These are phyloP conservation scores for Termitomyces sp. DNA, from an alignment of 768 basidiomycete species.

Conservation along the genomic window DNA sequence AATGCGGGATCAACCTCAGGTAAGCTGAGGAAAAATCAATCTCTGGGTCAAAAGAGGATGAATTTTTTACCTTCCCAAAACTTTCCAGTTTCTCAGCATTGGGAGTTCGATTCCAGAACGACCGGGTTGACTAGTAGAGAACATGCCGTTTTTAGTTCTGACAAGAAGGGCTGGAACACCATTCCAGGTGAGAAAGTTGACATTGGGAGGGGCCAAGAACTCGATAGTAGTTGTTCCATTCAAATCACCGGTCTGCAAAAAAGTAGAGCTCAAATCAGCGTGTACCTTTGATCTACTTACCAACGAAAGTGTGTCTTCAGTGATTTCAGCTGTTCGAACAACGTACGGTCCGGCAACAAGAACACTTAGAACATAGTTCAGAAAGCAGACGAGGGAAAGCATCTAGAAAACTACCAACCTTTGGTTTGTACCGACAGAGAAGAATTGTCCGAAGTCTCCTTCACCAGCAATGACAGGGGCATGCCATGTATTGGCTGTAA, in stretches of 20 bases:
- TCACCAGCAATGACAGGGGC: constrained; percentile 35
- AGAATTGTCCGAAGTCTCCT: constrained; percentile 33
- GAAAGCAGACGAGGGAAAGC: neutral
- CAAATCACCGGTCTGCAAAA: constrained; percentile 38
- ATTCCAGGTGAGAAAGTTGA: constrained; percentile 37
- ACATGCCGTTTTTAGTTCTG: constrained; percentile 23
- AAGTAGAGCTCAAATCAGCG: neutral
- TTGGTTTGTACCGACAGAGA: constrained; percentile 39
- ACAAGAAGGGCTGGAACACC: constrained; percentile 17
- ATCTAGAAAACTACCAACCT: constrained; percentile 19
- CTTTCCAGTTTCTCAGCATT: constrained; percentile 37
- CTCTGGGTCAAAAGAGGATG: neutral
- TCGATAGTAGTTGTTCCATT: constrained; percentile 43
- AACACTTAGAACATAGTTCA: constrained; percentile 19
- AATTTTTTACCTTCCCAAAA: constrained; percentile 32
- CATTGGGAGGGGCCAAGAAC: constrained; percentile 32
- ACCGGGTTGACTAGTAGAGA: constrained; percentile 19
- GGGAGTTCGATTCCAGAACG: constrained; percentile 24
- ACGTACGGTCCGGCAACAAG: constrained; percentile 50
- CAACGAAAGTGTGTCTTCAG: constrained; percentile 27
- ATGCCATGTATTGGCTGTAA: constrained; percentile 43
- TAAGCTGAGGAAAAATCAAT: constrained; percentile 24
- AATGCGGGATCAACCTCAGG: constrained; percentile 42
- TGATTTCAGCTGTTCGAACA: constrained; percentile 41
- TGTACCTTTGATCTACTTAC: constrained; percentile 13